These are phyloP conservation scores for Rubus parviflorus DNA, from an alignment of 306 rosid genomes.

Conservation along the genomic window DNA sequence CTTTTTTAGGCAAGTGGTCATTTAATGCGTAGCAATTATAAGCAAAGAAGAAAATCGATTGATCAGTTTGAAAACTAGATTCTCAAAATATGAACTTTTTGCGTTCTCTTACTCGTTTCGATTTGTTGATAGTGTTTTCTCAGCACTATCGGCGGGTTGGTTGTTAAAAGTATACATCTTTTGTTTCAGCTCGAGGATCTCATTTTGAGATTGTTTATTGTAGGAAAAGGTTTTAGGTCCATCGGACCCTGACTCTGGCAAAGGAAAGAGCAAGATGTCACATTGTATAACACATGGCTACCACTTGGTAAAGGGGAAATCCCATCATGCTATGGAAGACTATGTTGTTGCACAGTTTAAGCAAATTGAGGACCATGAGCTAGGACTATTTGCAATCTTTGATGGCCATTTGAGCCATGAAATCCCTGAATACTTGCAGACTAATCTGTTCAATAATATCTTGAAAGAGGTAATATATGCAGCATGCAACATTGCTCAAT, in stretches of 20 bases:
- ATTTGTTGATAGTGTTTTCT: not conserved
- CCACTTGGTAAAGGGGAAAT: constrained; percentile 85
- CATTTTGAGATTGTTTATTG: constrained; percentile 29
- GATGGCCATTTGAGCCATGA: constrained; percentile 90
- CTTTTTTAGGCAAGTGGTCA: not conserved
- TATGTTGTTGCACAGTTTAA: constrained; percentile 80
- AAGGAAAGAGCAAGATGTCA: constrained; percentile 95
- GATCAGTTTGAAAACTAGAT: not conserved
- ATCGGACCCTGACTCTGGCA: constrained; percentile 87
- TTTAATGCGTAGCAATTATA: not conserved
- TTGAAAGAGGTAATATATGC: constrained; percentile 61
- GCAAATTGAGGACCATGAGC: constrained; percentile 69
- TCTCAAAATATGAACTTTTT: not conserved
- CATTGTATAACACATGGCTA: constrained; percentile 77
- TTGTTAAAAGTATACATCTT: not conserved
- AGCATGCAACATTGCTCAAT: not conserved
- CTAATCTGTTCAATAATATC: constrained; percentile 76
- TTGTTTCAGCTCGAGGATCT: not conserved
- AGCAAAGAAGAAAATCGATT: not conserved
- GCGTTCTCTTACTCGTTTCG: not conserved
- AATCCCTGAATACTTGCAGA: constrained; percentile 69
- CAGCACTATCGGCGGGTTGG: not conserved
- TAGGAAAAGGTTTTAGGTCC: constrained; percentile 81
- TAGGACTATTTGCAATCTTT: constrained; percentile 91
- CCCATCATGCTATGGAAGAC: constrained; percentile 85